Evolutionary conservation across 2,329 filamentous ascomycete genomes (phyloP).

Genomic region (Trichoderma simmonsii): DNA sequence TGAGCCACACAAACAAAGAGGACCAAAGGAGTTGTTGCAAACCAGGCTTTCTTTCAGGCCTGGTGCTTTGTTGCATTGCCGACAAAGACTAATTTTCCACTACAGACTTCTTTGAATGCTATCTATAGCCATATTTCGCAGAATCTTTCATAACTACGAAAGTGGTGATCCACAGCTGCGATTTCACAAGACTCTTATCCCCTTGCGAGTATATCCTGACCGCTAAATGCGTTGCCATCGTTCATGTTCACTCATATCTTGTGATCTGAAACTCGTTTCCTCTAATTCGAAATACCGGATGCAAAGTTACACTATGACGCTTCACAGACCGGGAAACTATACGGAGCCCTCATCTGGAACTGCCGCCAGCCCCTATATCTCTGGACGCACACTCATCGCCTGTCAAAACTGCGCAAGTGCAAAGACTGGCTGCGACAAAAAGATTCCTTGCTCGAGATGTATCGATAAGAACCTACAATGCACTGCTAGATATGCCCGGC

Average conservation of each 20-base stretch:
- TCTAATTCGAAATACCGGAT: not conserved
- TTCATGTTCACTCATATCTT: not conserved
- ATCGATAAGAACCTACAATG: constrained; percentile 36
- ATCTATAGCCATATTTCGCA: too few relatives aligned
- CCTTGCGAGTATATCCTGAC: not conserved
- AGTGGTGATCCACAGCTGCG: not conserved
- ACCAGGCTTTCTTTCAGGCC: not conserved
- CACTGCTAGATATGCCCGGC: constrained; percentile 47
- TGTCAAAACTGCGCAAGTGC: constrained; percentile 39
- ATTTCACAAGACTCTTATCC: not conserved
- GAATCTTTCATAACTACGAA: not conserved
- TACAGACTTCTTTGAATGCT: not conserved
- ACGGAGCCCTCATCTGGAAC: not conserved
- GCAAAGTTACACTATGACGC: not conserved
- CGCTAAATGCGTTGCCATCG: not conserved
- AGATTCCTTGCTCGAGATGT: constrained; percentile 38
- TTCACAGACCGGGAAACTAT: not conserved
- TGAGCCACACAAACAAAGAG: not conserved
- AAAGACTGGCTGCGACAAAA: constrained; percentile 40
- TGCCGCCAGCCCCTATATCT: not conserved
- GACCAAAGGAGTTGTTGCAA: not conserved
- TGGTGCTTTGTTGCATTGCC: too few relatives aligned
- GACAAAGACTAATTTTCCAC: not conserved
- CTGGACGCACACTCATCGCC: constrained; percentile 39
- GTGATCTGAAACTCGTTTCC: not conserved